Percentiles rank a stretch among this genome's conserved stretches.
phyloP scores from a whole-genome alignment of 2,329 filamentous ascomycete species.

The Stylonectria norvegica region DNA sequence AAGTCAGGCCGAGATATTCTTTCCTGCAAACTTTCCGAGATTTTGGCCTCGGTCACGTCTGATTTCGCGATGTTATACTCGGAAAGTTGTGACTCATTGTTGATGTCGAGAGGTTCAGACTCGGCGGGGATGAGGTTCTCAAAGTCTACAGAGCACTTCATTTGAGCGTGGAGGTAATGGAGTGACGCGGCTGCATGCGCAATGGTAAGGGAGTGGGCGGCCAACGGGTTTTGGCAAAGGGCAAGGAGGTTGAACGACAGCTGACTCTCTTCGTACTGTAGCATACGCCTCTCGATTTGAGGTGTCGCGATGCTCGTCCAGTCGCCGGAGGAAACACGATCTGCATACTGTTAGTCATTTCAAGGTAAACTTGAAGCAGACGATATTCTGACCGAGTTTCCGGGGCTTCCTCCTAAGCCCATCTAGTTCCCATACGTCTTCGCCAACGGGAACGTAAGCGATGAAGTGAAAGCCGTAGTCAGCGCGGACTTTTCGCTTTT shows the following conservation, averaged over 20 bases:
- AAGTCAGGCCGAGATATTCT: conserved; percentile 11
- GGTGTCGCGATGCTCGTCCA: conserved; percentile 67
- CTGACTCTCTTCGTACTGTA: conserved; percentile 59
- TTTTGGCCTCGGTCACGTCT: conserved; percentile 21
- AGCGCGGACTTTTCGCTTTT: conserved; percentile 42
- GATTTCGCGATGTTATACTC: conserved; percentile 29
- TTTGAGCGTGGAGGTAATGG: conserved; percentile 34
- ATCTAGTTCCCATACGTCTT: conserved; percentile 82
- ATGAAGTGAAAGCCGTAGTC: conserved; percentile 83
- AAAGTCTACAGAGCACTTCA: conserved; percentile 17
- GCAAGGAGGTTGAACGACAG: conserved; percentile 77
- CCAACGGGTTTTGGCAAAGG: conserved; percentile 64
- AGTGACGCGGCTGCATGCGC: conserved; percentile 41
- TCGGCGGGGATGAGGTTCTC: conserved; percentile 21
- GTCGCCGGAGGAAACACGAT: conserved; percentile 32
- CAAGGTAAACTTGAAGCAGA: too few species aligned
- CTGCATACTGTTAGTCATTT: too few species aligned
- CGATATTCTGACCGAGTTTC: conserved; percentile 28
- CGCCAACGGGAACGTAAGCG: conserved; percentile 76
- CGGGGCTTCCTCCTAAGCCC: conserved; percentile 70
- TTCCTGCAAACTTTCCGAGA: conserved; percentile 14
- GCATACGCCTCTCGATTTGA: conserved; percentile 66
- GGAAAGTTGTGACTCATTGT: conserved; percentile 24
- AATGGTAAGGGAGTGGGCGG: conserved; percentile 45
- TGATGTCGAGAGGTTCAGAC: conserved; percentile 18